A percentile compares a stretch with the other conserved stretches of the same genome.
These are phyloP conservation scores for Vickermania spadyakhi DNA, from an alignment of 208 protist species.

Conservation along the genomic window DNA sequence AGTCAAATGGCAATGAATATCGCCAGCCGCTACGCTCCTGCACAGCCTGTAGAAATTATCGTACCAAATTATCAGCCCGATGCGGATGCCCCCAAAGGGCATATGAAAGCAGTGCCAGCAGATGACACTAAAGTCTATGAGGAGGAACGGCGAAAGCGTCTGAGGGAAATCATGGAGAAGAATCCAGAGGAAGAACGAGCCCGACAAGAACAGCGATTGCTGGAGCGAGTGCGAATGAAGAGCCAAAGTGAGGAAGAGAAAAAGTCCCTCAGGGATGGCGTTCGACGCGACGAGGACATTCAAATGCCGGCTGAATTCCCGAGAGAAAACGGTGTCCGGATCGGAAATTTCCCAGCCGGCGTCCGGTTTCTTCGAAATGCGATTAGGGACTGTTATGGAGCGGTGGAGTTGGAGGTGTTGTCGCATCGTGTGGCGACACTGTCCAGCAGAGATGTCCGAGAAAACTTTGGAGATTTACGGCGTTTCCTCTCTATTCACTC, in stretches of 20 bases:
- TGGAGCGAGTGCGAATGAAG: constrained; percentile 35
- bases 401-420: constrained; percentile 83
- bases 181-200: constrained; percentile 65
- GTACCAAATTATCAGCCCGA: constrained; percentile 60
- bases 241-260: not conserved
- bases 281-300: constrained; percentile 50
- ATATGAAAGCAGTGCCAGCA: constrained; percentile 68
- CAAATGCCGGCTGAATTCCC: constrained; percentile 83
- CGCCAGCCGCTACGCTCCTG: constrained; percentile 79
- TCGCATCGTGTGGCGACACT: constrained; percentile 73
- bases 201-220: constrained; percentile 57
- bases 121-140: constrained; percentile 57
- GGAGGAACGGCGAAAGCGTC: constrained; percentile 59
- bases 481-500: constrained; percentile 87
- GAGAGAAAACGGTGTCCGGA: constrained; percentile 81
- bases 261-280: not conserved
- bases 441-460: constrained; percentile 56
- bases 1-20: constrained; percentile 83
- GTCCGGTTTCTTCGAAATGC: constrained; percentile 87
- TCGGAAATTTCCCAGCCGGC: constrained; percentile 81
- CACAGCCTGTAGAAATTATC: constrained; percentile 60
- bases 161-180: constrained; percentile 78
- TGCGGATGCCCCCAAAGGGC: constrained; percentile 61
- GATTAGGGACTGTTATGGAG: constrained; percentile 71
- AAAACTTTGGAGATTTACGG: constrained; percentile 83